phyloP scores from a whole-genome alignment of 768 basidiomycete species.

The Suillus plorans region DNA sequence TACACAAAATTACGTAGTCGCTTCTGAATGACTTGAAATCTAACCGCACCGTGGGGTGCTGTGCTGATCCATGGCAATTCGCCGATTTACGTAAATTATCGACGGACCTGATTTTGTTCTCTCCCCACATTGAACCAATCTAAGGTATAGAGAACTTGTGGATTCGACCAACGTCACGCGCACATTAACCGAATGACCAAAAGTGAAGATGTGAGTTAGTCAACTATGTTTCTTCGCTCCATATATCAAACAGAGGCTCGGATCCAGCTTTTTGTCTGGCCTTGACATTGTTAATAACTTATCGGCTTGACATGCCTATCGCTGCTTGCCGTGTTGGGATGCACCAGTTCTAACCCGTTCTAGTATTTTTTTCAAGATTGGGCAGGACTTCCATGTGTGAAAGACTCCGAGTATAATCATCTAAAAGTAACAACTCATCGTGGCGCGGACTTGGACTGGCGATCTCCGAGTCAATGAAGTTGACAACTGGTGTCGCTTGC shows the following conservation, averaged over 20 bases:
- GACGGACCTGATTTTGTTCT: neutral
- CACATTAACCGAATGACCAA: no score
- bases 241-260: neutral
- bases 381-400: no score
- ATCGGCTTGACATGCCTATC: neutral
- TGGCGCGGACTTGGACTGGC: neutral
- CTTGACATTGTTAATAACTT: neutral
- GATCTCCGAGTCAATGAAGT: no score
- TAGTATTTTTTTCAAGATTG: no score
- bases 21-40: neutral
- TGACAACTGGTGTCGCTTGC: no score
- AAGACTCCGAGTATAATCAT: no score
- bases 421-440: neutral
- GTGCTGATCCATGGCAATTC: neutral
- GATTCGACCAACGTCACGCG: no score
- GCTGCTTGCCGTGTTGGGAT: neutral
- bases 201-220: no score
- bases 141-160: neutral
- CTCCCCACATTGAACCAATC: neutral
- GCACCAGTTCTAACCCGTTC: neutral
- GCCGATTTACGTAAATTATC: neutral
- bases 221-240: neutral
- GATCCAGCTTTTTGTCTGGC: neutral
- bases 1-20: neutral
- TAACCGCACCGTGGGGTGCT: neutral